These are phyloP conservation scores for Cyclotella cryptica DNA, from an alignment of 108 stramenopile genomes.

Conservation along the genomic window DNA sequence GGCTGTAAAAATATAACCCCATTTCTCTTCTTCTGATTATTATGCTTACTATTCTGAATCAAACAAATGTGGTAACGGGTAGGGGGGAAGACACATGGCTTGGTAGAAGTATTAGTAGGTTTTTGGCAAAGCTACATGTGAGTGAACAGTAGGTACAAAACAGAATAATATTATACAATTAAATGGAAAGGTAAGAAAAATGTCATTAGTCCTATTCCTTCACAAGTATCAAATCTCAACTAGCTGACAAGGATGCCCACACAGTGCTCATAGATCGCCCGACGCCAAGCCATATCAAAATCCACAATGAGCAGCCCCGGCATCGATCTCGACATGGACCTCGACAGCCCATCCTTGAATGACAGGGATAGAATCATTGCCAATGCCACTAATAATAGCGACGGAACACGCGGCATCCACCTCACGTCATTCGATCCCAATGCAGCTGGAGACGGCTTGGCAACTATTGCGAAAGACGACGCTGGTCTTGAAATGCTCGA, in stretches of 20 bases:
- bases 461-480: neutral
- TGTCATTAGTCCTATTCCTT: too few relatives aligned
- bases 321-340: slow-evolving; percentile 24
- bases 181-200: too few relatives aligned
- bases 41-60: too few relatives aligned
- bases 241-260: neutral
- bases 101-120: too few relatives aligned
- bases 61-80: too few relatives aligned
- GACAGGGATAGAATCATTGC: neutral
- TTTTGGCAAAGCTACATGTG: too few relatives aligned
- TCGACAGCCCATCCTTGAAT: slow-evolving; percentile 3
- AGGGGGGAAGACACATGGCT: too few relatives aligned
- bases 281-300: neutral
- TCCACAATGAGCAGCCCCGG: slow-evolving; percentile 5
- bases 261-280: neutral
- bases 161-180: too few relatives aligned
- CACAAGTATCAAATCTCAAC: too few relatives aligned
- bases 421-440: neutral
- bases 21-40: too few relatives aligned
- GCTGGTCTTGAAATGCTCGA: neutral
- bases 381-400: neutral
- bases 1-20: too few relatives aligned
- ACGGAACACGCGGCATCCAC: neutral
- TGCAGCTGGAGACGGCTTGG: neutral
- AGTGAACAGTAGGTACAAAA: too few relatives aligned